phyloP scores from a whole-genome alignment of 257 asterid genomes.

The Solanum piurae region DNA sequence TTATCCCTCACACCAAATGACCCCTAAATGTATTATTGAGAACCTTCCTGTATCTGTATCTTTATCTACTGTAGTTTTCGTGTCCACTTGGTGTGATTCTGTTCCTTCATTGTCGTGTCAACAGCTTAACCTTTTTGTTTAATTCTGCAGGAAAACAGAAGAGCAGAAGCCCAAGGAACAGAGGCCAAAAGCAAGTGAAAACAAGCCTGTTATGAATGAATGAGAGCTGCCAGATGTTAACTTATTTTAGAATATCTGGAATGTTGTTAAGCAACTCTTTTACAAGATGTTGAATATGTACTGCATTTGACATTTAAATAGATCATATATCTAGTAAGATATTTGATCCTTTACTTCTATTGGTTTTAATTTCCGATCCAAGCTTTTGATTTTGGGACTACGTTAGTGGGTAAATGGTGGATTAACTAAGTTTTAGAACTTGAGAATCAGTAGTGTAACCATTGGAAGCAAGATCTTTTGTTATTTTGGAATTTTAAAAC shows the following conservation, averaged over 20 bases:
- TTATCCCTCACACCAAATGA: neutral
- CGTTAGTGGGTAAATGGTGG: neutral
- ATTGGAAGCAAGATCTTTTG: neutral
- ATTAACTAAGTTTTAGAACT: neutral
- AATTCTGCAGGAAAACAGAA: slow-evolving; percentile 64
- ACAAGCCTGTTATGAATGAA: slow-evolving; percentile 92
- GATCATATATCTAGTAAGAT: neutral
- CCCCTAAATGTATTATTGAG: neutral
- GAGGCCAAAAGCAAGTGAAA: slow-evolving; percentile 85
- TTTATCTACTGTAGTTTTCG: neutral
- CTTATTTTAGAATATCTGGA: neutral
- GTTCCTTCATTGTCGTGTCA: neutral
- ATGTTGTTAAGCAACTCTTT: neutral
- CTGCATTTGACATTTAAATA: neutral
- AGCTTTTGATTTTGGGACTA: neutral
- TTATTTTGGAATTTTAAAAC: neutral
- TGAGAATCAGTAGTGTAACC: neutral
- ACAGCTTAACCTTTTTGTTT: neutral
- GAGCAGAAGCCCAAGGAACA: slow-evolving; percentile 97
- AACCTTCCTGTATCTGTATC: neutral
- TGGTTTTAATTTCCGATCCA: neutral
- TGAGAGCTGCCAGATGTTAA: slow-evolving; percentile 11
- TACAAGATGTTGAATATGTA: neutral
- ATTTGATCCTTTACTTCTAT: neutral
- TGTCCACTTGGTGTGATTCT: neutral